Base-by-base conservation (phyloP, 2,329 filamentous ascomycete species). In the Colletotrichum scovillei region DNA sequence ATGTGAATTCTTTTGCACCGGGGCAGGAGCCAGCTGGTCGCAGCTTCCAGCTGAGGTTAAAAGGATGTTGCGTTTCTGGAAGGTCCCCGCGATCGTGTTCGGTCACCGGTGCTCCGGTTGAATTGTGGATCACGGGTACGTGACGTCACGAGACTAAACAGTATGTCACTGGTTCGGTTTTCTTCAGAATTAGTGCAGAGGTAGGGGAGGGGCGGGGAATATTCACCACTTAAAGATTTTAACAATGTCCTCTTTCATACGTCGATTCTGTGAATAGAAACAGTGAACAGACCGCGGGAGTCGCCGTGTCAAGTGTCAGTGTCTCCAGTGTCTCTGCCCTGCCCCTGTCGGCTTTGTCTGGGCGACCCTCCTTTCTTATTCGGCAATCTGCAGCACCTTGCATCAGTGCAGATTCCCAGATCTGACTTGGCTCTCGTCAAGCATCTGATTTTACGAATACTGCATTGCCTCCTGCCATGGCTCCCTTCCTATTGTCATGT, bases 71-170 rank as follows among this genome's bases (percentile, higher is more conserved):
- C 69, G 52, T 57, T 68, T 53, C 68, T n/a, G 58, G 58, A 68
- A 72, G 58, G 30, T 26, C 30, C 55, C 66, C 12, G 60, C 35
- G 70, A 69, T 26, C 9, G 66, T 62, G 55, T 64, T 56, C 66
- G 32, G 67, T 30, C 60, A 32, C 26, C 26, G 42, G 38, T 32
- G 16, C 38, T 69, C 65, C 53, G 30, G 55, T 0, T 35, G 63
- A 72, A 56, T 22, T 49, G 53, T 30, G 53, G 65, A 11, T 26
- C 19, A 63, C 49, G 19, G 16, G 32, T 19, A 24, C 8, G 35
- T 65, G 63, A 65, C 63, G 63, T 65, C 63, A 65, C 32, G 5
- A 16, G 16, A 22, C 35, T 6, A 12, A 1, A 35, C 32, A 12
- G 38, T 24, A 38, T 49, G 19, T 30, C 7, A 38, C n/a, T 49